These are phyloP conservation scores for Hydnomerulius pinastri DNA, from an alignment of 768 basidiomycete genomes.

Conservation along the genomic window DNA sequence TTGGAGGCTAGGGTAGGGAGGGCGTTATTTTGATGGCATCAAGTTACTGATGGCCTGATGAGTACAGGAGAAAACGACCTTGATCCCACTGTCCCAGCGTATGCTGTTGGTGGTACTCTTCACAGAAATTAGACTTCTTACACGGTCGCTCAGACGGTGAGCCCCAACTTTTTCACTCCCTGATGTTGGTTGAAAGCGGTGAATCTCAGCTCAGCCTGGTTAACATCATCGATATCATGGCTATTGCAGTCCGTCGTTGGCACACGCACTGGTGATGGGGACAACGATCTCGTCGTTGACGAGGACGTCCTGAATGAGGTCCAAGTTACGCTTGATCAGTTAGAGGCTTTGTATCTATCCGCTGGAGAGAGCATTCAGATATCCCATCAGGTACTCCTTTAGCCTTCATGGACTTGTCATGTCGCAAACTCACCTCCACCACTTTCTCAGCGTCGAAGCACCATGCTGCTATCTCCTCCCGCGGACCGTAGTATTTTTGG, in stretches of 20 bases:
- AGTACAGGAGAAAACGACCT: slow-evolving; percentile 52
- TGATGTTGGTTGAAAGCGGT: slow-evolving; percentile 31
- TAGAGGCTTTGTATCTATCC: slow-evolving; percentile 53
- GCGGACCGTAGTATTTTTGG: slow-evolving; percentile 13
- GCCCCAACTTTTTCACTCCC: slow-evolving; percentile 19
- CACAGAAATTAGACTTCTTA: slow-evolving; percentile 62
- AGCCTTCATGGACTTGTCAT: slow-evolving; percentile 3
- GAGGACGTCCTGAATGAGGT: slow-evolving; percentile 48
- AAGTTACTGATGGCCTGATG: not conserved
- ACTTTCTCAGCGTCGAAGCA: slow-evolving; percentile 43
- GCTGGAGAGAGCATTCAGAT: slow-evolving; percentile 49
- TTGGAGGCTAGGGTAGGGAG: slow-evolving; percentile 56
- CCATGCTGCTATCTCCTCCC: slow-evolving; percentile 38
- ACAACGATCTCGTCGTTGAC: slow-evolving; percentile 32
- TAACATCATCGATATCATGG: slow-evolving; percentile 32
- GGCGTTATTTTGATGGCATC: not conserved
- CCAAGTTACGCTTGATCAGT: slow-evolving; percentile 39
- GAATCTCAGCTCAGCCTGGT: slow-evolving; percentile 30
- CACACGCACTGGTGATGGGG: slow-evolving; percentile 21
- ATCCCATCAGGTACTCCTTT: slow-evolving; percentile 42
- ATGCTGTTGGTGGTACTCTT: slow-evolving; percentile 63
- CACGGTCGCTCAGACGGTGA: slow-evolving; percentile 64
- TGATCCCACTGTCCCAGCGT: slow-evolving; percentile 58
- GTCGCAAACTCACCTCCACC: not conserved
- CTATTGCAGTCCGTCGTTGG: slow-evolving; percentile 21